Evolutionary conservation across 441 rosid genomes (phyloP).

Genomic region (Daphne laureola): DNA sequence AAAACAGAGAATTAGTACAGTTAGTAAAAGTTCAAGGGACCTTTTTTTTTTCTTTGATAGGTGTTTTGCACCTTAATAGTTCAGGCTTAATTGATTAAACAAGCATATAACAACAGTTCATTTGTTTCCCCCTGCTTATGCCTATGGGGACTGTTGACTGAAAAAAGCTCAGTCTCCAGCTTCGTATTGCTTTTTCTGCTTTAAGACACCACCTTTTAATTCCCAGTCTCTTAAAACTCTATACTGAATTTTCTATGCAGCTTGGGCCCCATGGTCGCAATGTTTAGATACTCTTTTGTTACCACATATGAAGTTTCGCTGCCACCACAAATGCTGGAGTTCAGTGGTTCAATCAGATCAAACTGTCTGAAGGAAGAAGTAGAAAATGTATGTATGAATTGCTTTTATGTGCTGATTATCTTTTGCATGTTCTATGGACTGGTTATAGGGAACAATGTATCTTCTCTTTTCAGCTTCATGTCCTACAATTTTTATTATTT

Average conservation of each 20-base stretch:
- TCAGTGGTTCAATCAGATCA: constrained; percentile 38
- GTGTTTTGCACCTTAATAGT: too few species aligned
- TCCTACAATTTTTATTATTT: background rate
- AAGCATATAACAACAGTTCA: too few species aligned
- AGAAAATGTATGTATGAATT: constrained; percentile 35
- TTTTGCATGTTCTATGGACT: background rate
- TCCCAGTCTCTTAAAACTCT: background rate
- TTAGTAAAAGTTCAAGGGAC: too few species aligned
- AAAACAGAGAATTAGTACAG: too few species aligned
- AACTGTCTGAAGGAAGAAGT: constrained; percentile 58
- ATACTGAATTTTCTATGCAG: constrained; percentile 31
- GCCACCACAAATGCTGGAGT: constrained; percentile 70
- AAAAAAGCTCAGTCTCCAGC: too few species aligned
- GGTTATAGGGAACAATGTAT: constrained; percentile 4
- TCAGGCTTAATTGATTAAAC: too few species aligned
- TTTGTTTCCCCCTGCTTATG: too few species aligned
- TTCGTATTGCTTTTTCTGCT: too few species aligned
- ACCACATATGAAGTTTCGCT: constrained; percentile 61
- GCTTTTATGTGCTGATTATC: constrained; percentile 10
- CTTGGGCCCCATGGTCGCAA: constrained; percentile 77
- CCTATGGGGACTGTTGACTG: too few species aligned
- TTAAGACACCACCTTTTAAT: too few species aligned
- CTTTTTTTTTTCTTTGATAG: too few species aligned
- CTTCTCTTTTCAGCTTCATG: background rate
- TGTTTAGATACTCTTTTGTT: constrained; percentile 81